A percentile compares a stretch with the other conserved stretches of the same genome.
These are phyloP conservation scores for Colletotrichum sp. DNA, from an alignment of 2,329 filamentous ascomycete genomes.

Conservation along the genomic window DNA sequence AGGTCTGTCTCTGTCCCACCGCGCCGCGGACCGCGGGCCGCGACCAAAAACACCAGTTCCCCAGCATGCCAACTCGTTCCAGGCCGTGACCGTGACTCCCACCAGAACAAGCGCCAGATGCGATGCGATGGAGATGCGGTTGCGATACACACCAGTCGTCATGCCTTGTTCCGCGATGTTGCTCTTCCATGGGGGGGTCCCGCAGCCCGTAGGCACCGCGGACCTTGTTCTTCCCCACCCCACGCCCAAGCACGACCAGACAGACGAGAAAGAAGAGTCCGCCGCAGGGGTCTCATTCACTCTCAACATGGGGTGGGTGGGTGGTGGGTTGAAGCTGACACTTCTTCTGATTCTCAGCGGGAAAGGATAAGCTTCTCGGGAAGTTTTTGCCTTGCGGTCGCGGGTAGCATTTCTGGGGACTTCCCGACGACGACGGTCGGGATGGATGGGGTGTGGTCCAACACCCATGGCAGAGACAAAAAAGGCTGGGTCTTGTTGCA, in stretches of 20 bases:
- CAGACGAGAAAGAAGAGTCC: neutral
- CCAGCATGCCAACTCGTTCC: neutral
- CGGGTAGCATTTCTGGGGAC: neutral
- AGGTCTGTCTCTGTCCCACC: neutral
- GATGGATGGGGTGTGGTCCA: neutral
- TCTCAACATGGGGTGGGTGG: neutral
- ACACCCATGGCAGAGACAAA: neutral
- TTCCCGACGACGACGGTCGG: neutral
- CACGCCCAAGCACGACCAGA: neutral
- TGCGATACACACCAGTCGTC: neutral
- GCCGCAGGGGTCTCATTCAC: neutral
- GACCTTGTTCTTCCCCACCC: neutral
- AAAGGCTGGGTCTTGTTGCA: neutral
- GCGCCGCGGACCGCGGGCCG: neutral
- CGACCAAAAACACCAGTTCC: neutral
- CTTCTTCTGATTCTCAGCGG: neutral
- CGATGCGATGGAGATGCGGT: neutral
- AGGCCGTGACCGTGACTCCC: neutral
- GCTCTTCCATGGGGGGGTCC: neutral
- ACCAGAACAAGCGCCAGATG: neutral
- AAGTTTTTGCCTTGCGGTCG: neutral
- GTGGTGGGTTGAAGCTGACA: neutral
- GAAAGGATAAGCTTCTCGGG: slow-evolving; percentile 1
- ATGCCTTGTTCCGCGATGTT: neutral
- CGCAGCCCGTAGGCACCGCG: neutral